A percentile compares a stretch with the other conserved stretches of the same genome.
These are phyloP conservation scores for Crithidia fasciculata DNA, from an alignment of 208 protist genomes.

Conservation along the genomic window DNA sequence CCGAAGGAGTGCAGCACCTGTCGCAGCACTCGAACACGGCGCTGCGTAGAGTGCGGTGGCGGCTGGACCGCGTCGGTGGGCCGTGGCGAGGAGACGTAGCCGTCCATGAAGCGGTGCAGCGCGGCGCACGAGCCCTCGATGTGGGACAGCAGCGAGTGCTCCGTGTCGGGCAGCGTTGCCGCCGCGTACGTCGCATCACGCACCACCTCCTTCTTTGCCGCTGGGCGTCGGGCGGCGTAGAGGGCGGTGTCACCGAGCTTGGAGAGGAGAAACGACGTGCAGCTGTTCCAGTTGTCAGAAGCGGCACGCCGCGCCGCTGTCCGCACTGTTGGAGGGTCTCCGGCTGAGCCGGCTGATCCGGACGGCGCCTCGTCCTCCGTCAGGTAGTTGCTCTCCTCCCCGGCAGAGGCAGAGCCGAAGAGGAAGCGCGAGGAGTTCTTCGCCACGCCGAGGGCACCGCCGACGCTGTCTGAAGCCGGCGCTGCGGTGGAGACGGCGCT, in stretches of 20 bases:
- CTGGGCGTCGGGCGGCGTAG: not conserved
- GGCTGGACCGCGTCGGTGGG: not conserved
- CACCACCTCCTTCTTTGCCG: not conserved
- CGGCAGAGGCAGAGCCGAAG: not conserved
- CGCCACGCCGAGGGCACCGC: not conserved
- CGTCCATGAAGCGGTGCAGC: slow-evolving; percentile 6
- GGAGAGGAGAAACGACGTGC: no score
- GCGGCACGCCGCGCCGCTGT: not conserved
- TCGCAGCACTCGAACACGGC: slow-evolving; percentile 57
- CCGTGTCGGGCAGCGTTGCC: not conserved
- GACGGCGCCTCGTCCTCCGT: not conserved
- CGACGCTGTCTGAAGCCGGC: not conserved
- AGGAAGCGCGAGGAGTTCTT: not conserved
- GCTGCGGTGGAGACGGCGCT: not conserved
- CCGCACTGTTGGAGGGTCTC: not conserved
- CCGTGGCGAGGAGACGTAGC: not conserved
- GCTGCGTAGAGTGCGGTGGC: slow-evolving; percentile 11
- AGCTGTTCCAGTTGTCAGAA: no score
- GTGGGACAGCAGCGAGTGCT: not conserved
- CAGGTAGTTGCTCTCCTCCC: slow-evolving; percentile 11
- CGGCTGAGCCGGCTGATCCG: not conserved
- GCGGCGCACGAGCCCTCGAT: slow-evolving; percentile 7
- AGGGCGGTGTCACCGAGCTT: not conserved
- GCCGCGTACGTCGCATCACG: not conserved
- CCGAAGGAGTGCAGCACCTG: slow-evolving; percentile 68